Evolutionary conservation across 129 eudicot genomes (phyloP).

Genomic region (Tagetes erecta): DNA sequence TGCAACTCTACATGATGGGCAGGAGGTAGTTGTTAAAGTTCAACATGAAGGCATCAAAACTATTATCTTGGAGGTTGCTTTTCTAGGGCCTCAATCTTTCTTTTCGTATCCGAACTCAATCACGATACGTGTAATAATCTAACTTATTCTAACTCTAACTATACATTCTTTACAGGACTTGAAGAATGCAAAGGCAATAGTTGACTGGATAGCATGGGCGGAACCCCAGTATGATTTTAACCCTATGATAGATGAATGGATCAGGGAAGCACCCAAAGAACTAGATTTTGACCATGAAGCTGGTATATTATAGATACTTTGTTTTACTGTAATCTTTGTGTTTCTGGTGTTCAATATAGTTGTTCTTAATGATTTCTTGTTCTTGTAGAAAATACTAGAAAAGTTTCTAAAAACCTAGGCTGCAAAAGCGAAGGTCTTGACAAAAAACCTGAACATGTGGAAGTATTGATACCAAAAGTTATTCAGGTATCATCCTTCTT

Average conservation of each 20-base stretch:
- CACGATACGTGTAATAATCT: constrained; percentile 8
- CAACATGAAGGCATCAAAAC: constrained; percentile 88
- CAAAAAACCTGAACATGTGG: constrained; percentile 53
- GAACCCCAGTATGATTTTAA: constrained; percentile 96
- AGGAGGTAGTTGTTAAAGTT: constrained; percentile 94
- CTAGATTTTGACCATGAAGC: constrained; percentile 94
- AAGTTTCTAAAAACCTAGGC: constrained; percentile 78
- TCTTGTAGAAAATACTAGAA: constrained; percentile 79
- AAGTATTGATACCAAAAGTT: constrained; percentile 88
- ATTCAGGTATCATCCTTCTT: constrained; percentile 64
- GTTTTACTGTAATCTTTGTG: neutral
- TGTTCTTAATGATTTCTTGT: constrained; percentile 23
- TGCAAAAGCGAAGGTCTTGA: constrained; percentile 52
- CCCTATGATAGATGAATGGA: constrained; percentile 98
- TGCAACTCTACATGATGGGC: constrained; percentile 80
- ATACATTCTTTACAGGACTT: constrained; percentile 59
- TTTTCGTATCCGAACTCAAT: neutral
- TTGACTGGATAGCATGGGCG: constrained; percentile 99
- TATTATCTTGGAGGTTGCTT: constrained; percentile 75
- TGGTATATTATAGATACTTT: constrained; percentile 45
- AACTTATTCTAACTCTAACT: neutral
- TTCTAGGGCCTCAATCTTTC: constrained; percentile 17
- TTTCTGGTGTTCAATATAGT: constrained; percentile 19
- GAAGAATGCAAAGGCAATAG: constrained; percentile 89
- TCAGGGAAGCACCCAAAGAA: constrained; percentile 96